A percentile compares a stretch with the other conserved stretches of the same genome.
Evolutionary conservation across 495 filamentous ascomycete species (phyloP).

Genomic region (Annulohypoxylon moriforme): DNA sequence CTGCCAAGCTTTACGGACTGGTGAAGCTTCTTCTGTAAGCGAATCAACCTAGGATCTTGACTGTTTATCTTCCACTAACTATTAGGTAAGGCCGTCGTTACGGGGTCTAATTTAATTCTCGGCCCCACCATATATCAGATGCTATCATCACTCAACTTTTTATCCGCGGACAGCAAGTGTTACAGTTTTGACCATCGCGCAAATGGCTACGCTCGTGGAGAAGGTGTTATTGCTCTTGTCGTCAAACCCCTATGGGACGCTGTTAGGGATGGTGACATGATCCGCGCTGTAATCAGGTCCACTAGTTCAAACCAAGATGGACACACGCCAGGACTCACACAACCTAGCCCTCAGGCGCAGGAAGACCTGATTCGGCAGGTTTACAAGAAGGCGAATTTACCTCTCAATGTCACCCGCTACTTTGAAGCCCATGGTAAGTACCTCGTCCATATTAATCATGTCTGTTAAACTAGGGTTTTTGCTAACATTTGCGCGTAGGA

Average conservation of each 20-base stretch:
- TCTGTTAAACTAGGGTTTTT: background rate
- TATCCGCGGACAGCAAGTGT: slow-evolving; percentile 56
- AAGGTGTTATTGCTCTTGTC: slow-evolving; percentile 64
- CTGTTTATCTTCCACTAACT: background rate
- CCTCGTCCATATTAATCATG: background rate
- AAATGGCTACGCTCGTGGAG: slow-evolving; percentile 71
- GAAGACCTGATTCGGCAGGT: slow-evolving; percentile 59
- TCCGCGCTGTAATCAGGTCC: slow-evolving; percentile 68
- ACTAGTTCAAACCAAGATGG: slow-evolving; percentile 67
- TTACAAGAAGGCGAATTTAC: slow-evolving; percentile 60
- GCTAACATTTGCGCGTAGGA: slow-evolving; percentile 36
- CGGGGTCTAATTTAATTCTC: slow-evolving; percentile 61
- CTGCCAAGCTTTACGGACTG: slow-evolving; percentile 75
- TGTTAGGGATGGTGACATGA: slow-evolving; percentile 59
- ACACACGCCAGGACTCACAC: slow-evolving; percentile 61
- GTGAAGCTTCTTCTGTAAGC: slow-evolving; percentile 44
- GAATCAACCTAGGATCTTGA: background rate
- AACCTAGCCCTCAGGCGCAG: slow-evolving; percentile 63
- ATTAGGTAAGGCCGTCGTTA: slow-evolving; percentile 57
- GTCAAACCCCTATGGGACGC: slow-evolving; percentile 67
- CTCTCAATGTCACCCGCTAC: slow-evolving; percentile 57
- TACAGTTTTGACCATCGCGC: slow-evolving; percentile 68
- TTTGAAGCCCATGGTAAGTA: slow-evolving; percentile 57
- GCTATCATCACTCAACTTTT: slow-evolving; percentile 48
- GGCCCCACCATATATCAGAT: slow-evolving; percentile 52